Conservation (phyloP, 2,329 filamentous ascomycete genomes). For the Sporothrix schenckii region DNA sequence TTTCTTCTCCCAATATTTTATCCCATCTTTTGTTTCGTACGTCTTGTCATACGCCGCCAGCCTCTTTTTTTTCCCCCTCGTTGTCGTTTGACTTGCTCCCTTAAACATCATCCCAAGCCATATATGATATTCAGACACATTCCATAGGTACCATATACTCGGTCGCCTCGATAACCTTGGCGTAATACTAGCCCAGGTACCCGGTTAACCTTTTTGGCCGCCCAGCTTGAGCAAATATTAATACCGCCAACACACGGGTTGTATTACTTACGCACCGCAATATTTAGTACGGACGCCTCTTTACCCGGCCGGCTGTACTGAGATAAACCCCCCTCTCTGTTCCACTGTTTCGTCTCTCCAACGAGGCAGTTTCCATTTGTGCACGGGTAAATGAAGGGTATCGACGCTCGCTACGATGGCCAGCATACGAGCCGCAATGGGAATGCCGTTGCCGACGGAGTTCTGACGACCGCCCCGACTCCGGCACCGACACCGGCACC, state of each 20-base stretch:
- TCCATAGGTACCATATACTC: neutral
- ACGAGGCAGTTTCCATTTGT: neutral
- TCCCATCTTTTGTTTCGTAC: neutral
- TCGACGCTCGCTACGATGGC: neutral
- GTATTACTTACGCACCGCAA: neutral
- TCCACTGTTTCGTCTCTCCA: neutral
- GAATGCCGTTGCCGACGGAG: neutral
- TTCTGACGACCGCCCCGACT: neutral
- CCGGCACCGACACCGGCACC: neutral
- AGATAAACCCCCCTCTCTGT: neutral
- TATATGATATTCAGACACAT: slow-evolving; percentile 3
- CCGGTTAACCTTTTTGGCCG: slow-evolving; percentile 22
- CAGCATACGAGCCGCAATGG: neutral
- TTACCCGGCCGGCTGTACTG: neutral
- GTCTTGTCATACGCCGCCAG: neutral
- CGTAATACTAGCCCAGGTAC: slow-evolving; percentile 1
- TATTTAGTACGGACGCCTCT: neutral
- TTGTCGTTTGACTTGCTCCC: neutral
- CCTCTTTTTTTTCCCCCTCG: neutral
- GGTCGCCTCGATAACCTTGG: neutral
- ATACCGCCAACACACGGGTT: neutral
- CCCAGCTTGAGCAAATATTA: neutral
- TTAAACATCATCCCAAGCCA: neutral
- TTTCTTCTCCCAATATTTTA: neutral
- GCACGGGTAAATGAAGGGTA: slow-evolving; percentile 18